These are phyloP conservation scores for Colletotrichum musae DNA, from an alignment of 2,329 filamentous ascomycete genomes.

Conservation along the genomic window DNA sequence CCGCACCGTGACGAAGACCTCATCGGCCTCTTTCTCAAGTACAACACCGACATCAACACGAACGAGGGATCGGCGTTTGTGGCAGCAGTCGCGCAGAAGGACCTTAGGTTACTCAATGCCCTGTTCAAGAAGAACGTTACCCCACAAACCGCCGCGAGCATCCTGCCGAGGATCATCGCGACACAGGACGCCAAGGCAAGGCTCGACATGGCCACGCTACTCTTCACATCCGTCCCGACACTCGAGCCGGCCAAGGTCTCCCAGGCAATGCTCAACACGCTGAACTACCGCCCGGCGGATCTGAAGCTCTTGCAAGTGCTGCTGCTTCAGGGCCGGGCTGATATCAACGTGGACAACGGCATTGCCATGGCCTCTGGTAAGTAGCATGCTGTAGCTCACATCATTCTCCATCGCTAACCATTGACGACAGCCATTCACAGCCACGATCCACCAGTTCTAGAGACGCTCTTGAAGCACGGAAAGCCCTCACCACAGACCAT, in stretches of 20 bases:
- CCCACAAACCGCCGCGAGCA: conserved; percentile 62
- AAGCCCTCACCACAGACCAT: conserved; percentile 61
- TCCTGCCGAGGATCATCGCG: conserved; percentile 63
- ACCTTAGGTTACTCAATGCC: conserved; percentile 60
- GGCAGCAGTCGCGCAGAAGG: conserved; percentile 63
- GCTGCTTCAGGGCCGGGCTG: conserved; percentile 65
- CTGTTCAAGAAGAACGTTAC: conserved; percentile 62
- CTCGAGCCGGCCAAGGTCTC: conserved; percentile 59
- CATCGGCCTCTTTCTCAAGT: conserved; percentile 65
- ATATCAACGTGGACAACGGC: conserved; percentile 66
- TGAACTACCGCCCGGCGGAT: conserved; percentile 64
- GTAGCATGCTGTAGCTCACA: conserved; percentile 11
- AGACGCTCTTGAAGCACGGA: conserved; percentile 62
- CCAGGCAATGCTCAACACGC: conserved; percentile 56
- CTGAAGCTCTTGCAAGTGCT: conserved; percentile 64
- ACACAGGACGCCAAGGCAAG: conserved; percentile 58
- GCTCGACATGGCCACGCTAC: conserved; percentile 61
- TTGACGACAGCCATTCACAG: conserved; percentile 55
- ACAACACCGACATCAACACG: conserved; percentile 69
- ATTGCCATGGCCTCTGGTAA: conserved; percentile 56
- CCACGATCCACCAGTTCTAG: conserved; percentile 63
- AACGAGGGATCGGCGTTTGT: conserved; percentile 65
- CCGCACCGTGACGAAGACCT: conserved; percentile 65
- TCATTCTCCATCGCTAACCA: conserved; percentile 7
- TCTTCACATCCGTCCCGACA: conserved; percentile 62